Evolutionary conservation across 78 protist species (phyloP).

Genomic region (Thecamonas trahens): DNA sequence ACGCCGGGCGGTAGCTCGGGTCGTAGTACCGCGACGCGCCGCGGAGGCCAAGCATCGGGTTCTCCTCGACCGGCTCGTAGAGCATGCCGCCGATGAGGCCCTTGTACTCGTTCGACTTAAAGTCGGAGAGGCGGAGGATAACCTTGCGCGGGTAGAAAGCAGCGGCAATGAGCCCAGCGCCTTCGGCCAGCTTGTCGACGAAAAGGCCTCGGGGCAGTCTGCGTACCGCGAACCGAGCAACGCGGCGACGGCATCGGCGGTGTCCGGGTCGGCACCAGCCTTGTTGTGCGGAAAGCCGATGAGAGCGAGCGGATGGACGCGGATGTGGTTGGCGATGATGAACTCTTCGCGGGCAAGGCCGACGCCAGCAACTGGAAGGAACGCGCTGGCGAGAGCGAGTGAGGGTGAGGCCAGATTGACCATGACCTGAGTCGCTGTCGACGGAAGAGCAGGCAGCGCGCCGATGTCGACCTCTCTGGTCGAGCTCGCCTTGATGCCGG

Average conservation of each 20-base stretch:
- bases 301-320: background rate
- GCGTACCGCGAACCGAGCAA: too few species aligned
- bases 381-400: too few species aligned
- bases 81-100: conserved; percentile 1
- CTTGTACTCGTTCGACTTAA: conserved; percentile 20
- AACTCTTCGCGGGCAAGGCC: background rate
- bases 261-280: background rate
- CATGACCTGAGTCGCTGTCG: too few species aligned
- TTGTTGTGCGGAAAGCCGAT: too few species aligned
- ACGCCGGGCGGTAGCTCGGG: background rate
- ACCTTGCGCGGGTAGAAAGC: conserved; percentile 7
- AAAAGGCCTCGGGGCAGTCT: background rate
- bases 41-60: conserved; percentile 6
- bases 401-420: too few species aligned
- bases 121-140: conserved; percentile 18
- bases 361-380: background rate
- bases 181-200: background rate
- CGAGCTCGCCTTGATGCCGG: too few species aligned
- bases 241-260: too few species aligned
- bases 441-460: too few species aligned
- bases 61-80: conserved; percentile 14
- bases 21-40: background rate
- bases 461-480: too few species aligned
- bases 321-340: background rate
- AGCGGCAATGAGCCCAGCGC: background rate